Conservation (phyloP, 164 flowering plant genomes). For the Warburgia ugandensis region DNA sequence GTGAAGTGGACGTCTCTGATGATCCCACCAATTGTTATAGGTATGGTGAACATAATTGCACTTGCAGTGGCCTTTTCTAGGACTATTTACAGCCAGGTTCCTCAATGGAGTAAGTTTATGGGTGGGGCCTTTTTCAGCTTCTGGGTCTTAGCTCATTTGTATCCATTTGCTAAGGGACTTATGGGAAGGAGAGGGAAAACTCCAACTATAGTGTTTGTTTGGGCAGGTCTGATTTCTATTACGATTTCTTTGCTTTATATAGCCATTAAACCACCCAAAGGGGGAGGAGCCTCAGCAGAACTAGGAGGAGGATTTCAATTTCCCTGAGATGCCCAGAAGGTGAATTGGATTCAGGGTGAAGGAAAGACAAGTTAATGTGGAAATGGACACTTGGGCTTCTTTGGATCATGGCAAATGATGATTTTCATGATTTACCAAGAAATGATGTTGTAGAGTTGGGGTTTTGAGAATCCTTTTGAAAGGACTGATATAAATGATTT, state of each 20-base stretch:
- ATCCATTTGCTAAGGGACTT: conserved; percentile 78
- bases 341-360: no score
- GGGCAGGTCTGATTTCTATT: conserved; percentile 76
- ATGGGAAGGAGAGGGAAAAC: conserved; percentile 76
- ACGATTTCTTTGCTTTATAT: conserved; percentile 62
- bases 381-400: no score
- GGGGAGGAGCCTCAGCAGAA: conserved; percentile 1
- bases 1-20: conserved; percentile 73
- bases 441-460: no score
- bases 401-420: no score
- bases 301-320: conserved; percentile 31
- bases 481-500: no score
- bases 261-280: conserved; percentile 38
- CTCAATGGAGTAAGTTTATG: conserved; percentile 60
- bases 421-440: no score
- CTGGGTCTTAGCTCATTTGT: conserved; percentile 75
- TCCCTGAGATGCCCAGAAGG: no score
- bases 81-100: conserved; percentile 43
- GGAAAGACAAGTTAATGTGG: no score
- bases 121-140: conserved; percentile 77
- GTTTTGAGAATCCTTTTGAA: no score
- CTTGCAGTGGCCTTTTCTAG: conserved; percentile 44
- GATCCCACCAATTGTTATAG: conserved; percentile 62
- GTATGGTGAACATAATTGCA: conserved; percentile 55
- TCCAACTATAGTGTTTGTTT: conserved; percentile 66